A percentile compares a stretch with the other conserved stretches of the same genome.
phyloP scores from a whole-genome alignment of 495 filamentous ascomycete genomes.

The Amniculicola lignicola region DNA sequence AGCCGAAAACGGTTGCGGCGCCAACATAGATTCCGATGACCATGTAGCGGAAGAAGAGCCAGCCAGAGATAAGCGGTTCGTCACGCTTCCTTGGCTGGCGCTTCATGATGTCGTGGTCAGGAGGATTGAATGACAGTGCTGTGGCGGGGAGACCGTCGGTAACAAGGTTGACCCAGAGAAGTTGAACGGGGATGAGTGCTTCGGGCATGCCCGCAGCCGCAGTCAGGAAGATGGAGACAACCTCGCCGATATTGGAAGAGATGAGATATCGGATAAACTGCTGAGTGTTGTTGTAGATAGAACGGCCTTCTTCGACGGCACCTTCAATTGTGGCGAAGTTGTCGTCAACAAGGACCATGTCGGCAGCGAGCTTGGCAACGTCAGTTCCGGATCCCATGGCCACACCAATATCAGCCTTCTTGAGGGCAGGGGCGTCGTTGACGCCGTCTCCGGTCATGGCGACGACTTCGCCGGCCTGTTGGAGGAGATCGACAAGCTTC shows the following conservation, averaged over 20 bases:
- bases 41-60: conserved; percentile 97
- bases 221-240: conserved; percentile 98
- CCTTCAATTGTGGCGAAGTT: conserved; percentile 98
- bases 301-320: conserved; percentile 94
- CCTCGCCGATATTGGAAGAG: conserved; percentile 98
- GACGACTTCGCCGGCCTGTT: conserved; percentile 89
- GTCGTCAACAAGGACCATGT: conserved; percentile 98
- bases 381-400: conserved; percentile 99
- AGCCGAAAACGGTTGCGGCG: conserved; percentile 90
- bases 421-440: conserved; percentile 96
- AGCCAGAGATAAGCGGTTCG: conserved; percentile 85
- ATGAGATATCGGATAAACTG: conserved; percentile 99
- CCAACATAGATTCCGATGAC: conserved; percentile 95
- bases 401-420: conserved; percentile 98
- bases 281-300: conserved; percentile 99
- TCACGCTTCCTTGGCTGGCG: conserved; percentile 86
- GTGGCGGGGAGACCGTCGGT: conserved; percentile 97
- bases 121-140: conserved; percentile 94
- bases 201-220: conserved; percentile 97
- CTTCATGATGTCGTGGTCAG: conserved; percentile 96
- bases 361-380: conserved; percentile 91
- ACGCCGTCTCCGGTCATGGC: conserved; percentile 99
- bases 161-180: conserved; percentile 98
- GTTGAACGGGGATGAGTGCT: conserved; percentile 93
- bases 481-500: conserved; percentile 91